Conservation (phyloP, 2,329 filamentous ascomycete genomes). For the Pyrenochaeta sp. region DNA sequence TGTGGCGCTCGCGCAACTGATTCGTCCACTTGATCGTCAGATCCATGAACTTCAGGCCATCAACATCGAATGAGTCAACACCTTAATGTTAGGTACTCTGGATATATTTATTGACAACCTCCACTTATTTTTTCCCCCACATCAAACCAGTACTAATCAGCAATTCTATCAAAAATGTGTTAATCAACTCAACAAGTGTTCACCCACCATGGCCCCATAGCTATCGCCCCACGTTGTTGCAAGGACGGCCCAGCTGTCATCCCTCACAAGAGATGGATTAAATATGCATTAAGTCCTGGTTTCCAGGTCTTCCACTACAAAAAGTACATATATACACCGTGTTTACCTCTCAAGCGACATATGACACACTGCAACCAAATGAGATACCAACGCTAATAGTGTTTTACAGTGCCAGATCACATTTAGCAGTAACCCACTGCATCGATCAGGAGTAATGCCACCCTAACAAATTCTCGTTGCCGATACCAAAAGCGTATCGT, state of each 20-base stretch:
- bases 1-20: constrained; percentile 2
- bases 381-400: not conserved
- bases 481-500: constrained; percentile 12
- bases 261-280: not conserved
- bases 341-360: too few relatives aligned
- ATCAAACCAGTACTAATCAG: not conserved
- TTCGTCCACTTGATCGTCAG: too few relatives aligned
- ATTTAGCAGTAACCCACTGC: not conserved
- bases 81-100: too few relatives aligned
- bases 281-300: not conserved
- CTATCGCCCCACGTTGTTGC: too few relatives aligned
- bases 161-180: too few relatives aligned
- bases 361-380: too few relatives aligned
- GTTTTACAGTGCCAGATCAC: not conserved
- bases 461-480: constrained; percentile 11
- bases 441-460: not conserved
- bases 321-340: not conserved
- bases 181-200: too few relatives aligned
- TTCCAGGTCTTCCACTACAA: not conserved
- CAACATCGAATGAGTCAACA: constrained; percentile 4
- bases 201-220: too few relatives aligned
- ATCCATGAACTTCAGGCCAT: not conserved
- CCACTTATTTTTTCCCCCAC: not conserved
- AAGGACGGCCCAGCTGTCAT: not conserved
- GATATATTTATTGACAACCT: too few relatives aligned